Conservation (phyloP, 2,329 filamentous ascomycete species). For the Colletotrichum kahawae region DNA sequence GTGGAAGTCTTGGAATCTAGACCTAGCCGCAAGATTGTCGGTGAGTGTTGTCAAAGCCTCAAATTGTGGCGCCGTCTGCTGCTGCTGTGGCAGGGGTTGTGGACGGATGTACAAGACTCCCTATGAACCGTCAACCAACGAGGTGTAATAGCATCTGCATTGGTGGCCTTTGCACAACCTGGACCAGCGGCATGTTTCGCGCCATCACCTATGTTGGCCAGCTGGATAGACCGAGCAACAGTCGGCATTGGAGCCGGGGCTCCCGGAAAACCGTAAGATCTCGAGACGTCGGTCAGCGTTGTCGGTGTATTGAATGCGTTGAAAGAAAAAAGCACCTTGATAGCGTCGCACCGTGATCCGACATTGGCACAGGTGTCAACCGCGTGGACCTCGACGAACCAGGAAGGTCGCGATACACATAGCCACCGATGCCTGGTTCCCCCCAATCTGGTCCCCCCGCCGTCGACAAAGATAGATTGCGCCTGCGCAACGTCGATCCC, state of each 20-base stretch:
- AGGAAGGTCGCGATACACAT: background rate
- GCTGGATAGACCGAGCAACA: background rate
- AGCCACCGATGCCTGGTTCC: background rate
- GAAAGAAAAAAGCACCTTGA: background rate
- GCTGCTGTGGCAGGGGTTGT: background rate
- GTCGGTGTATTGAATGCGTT: background rate
- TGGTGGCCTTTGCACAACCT: background rate
- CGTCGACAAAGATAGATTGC: background rate
- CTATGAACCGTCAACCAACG: background rate
- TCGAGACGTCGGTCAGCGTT: background rate
- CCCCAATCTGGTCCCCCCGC: background rate
- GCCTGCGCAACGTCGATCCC: conserved; percentile 1
- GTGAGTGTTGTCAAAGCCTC: background rate
- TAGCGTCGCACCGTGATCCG: background rate
- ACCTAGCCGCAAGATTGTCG: background rate
- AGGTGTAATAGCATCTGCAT: background rate
- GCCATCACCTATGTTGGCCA: background rate
- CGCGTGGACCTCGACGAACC: background rate
- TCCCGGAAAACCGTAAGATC: background rate
- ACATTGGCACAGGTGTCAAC: background rate
- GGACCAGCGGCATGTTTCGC: background rate
- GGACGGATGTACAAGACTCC: background rate
- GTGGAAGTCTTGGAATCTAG: background rate
- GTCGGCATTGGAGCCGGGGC: background rate
- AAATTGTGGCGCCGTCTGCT: background rate